Conservation (phyloP, 2,329 filamentous ascomycete genomes). For the Stromatinia cepivora region DNA sequence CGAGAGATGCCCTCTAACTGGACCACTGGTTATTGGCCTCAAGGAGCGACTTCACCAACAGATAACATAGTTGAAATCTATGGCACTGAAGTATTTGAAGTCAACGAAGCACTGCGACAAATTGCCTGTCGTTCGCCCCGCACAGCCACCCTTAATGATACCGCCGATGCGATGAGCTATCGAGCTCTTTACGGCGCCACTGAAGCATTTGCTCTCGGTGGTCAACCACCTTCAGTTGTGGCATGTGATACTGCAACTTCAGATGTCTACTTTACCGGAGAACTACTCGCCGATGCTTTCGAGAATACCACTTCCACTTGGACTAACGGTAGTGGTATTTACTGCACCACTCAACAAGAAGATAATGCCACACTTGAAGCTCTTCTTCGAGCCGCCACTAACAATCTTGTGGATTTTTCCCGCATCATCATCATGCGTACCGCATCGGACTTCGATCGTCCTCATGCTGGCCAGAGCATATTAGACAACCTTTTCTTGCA, state of each 20-base stretch:
- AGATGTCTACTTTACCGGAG: constrained; percentile 70
- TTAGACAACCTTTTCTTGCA: constrained; percentile 53
- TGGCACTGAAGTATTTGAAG: constrained; percentile 67
- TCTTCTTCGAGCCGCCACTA: constrained; percentile 57
- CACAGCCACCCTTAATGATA: constrained; percentile 53
- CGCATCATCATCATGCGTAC: constrained; percentile 67
- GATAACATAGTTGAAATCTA: constrained; percentile 59
- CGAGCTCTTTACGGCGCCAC: constrained; percentile 49
- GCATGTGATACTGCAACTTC: constrained; percentile 67
- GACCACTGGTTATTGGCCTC: constrained; percentile 66
- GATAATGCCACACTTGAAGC: constrained; percentile 68
- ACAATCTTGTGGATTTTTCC: constrained; percentile 60
- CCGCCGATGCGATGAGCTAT: constrained; percentile 50
- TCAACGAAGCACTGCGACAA: constrained; percentile 57
- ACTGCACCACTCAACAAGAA: constrained; percentile 71
- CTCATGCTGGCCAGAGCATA: constrained; percentile 55
- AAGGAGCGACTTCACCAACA: constrained; percentile 53
- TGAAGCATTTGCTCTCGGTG: constrained; percentile 12
- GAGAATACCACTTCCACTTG: constrained; percentile 60
- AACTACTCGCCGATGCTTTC: constrained; percentile 59
- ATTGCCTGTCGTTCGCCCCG: constrained; percentile 51
- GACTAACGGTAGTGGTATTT: constrained; percentile 65
- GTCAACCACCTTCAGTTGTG: constrained; percentile 39
- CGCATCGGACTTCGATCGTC: constrained; percentile 69
- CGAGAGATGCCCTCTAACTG: constrained; percentile 65